Base-by-base conservation (phyloP, 2,329 filamentous ascomycete species). In the Pseudogymnoascus sp. region DNA sequence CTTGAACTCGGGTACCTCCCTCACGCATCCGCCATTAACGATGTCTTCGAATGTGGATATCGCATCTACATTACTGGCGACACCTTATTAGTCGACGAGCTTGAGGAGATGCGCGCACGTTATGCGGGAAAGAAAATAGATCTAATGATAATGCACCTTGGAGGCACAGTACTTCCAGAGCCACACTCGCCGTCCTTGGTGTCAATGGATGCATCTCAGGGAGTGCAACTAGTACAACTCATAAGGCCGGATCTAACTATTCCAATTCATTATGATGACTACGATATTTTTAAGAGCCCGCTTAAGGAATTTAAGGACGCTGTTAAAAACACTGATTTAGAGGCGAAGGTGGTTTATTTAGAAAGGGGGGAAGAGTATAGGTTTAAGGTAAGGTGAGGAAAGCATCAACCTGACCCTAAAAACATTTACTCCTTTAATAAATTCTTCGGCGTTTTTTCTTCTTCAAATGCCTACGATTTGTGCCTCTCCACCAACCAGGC, bases 41-140 rank as follows among this genome's bases (percentile, higher is more conserved):
- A 64, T 36, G 65, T 62, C 62, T 69, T 82, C 63, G 69, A 77
- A 9, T 75, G 72, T 21, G 80, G 82, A 1, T 85, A 84, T 67
- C 72, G 80, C 12, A 86, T 87, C 67, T 88, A 88, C 72, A 87
- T 88, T 63, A 84, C 84, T 0, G 85, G 85, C 18, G 85, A 88
- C 69, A 88, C 85, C 1, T 74, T 88, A 6, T 75, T 86, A 68
- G 78, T 85, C 21, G 79, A 84, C 65, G 85, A 88, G 59, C 77
- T 88, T 0, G 79, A 81, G 58, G 77, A 83, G 64, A 87, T 89
- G 39, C 81, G 82, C 0, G 70, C 80, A 64, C 76, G 79, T 58
- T 83, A 86, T 65, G 73, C 75, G 15, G 76, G 76, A 2, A 74
- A 82, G 58, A 77, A 78, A 35, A 82, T 88, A 61, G 84, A 88